Base-by-base conservation (phyloP, 164 flowering plant genomes). In the Cinnamomum chago region DNA sequence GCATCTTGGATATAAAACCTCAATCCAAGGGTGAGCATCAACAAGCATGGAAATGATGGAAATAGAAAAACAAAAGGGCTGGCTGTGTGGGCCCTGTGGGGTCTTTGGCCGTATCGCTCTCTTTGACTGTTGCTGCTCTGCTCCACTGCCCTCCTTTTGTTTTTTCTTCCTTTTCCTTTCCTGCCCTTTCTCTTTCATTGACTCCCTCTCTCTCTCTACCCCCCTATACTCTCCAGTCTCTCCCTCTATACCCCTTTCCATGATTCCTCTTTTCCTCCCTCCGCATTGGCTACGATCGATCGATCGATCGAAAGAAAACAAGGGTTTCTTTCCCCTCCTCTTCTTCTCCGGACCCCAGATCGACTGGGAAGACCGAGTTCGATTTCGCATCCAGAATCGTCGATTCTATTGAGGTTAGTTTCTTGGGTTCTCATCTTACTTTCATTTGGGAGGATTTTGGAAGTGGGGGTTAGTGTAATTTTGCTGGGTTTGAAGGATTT, bases 101-200 rank as follows among this genome's bases (percentile, higher is more conserved):
- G n/a, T 55, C 60, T 55, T 17, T 55, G 60, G 60, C 17, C 60
- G 60, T 55, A 40, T 50, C 52, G 72, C 79, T 74, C 68, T 81
- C 81, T 87, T 88, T 88, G 93, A 89, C 91, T 84, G 87, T 60
- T 84, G 92, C 81, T 75, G 76, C 70, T 71, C 77, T 75, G 76
- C 70, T 71, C 77, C 50, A 66, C 58, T 55, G n/a, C n/a, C 60
- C 60, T 20, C 13, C 60, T 55, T 55, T 55, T 13, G 12, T 55
- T 55, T 55, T 55, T 55, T 55, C 18, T 14, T 20, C n/a, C 5
- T 2, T 18, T 55, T 17, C 66, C 65, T 73, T 70, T 72, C 74
- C 77, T 58, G 70, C 65, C 70, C 73, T 76, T 75, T 50, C 35
- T 50, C 73, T 30, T 76, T 71, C 60, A 15, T 55, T 55, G 60